Percentiles rank a stretch among this genome's conserved stretches.
phyloP scores from a whole-genome alignment of 1,284 basidiomycete genomes.

The Melanopsichium pennsylvanicum region DNA sequence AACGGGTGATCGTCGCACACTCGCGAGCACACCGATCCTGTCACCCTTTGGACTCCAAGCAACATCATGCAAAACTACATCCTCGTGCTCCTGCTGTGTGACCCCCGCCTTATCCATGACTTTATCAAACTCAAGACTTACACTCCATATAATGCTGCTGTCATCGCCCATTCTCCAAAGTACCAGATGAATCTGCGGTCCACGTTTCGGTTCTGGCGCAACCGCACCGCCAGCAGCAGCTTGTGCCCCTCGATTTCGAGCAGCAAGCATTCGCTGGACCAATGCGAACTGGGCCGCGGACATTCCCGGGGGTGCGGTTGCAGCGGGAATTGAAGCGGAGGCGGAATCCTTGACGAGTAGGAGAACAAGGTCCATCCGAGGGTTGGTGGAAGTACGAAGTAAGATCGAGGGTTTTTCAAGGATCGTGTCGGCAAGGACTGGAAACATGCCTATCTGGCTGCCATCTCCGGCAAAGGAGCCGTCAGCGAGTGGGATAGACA shows the following conservation, averaged over 20 bases:
- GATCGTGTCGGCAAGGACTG: conserved; percentile 27
- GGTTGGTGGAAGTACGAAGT: conserved; percentile 36
- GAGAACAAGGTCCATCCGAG: conserved; percentile 49
- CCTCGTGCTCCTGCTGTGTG: conserved; percentile 36
- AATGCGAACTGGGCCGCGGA: conserved; percentile 41
- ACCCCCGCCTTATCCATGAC: conserved; percentile 23
- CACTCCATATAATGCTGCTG: conserved; percentile 31
- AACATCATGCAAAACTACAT: conserved; percentile 33
- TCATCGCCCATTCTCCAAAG: conserved; percentile 44
- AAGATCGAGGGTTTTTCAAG: conserved; percentile 30
- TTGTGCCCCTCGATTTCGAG: conserved; percentile 32
- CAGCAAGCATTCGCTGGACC: conserved; percentile 42
- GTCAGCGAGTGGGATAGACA: conserved; percentile 22
- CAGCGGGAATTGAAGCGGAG: conserved; percentile 4
- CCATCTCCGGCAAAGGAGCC: conserved; percentile 37
- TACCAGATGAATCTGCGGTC: conserved; percentile 35
- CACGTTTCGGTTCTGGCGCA: conserved; percentile 38
- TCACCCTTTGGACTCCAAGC: conserved; percentile 42
- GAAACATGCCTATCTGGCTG: conserved; percentile 36
- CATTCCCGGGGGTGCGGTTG: conserved; percentile 29
- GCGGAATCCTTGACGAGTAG: conserved; percentile 35
- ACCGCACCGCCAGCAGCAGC: conserved; percentile 7
- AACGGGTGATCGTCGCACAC: conserved; percentile 13
- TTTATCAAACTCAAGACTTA: conserved; percentile 24
- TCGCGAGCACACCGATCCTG: conserved; percentile 29